Evolutionary conservation across 2,329 filamentous ascomycete species (phyloP), one percentile per base, ranked within the genome.

Genomic region (Phoma sp.): DNA sequence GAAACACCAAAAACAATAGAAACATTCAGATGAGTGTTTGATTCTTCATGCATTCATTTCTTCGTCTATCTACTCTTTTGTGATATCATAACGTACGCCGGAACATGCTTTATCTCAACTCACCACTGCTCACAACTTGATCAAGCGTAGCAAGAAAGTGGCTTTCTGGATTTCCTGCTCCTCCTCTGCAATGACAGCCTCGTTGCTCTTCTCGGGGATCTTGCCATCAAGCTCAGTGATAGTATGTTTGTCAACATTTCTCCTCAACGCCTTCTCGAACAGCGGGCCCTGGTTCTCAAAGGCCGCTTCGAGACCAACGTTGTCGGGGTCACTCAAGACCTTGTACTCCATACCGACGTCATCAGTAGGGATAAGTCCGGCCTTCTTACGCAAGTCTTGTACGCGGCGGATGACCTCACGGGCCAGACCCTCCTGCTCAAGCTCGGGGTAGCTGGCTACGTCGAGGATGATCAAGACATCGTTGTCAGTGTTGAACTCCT

Each of bases 281-380:
- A 83, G 79, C 39, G 80, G 75, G 22, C 83, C 77, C 69, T 96
- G 90, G 33, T 83, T 83, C 60, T 84, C 80, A 69, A 96, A 91
- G 2, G 87, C 87, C 49, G 83, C 80, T 52, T 83, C 85, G 23
- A 96, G 75, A 4, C 90, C 91, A 55, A 93, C 82, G 39, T 85
- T 83, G 2, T 95, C 89, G 0, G 90, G 89, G 69, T 96, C 92
- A 7, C 85, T 83, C 43, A 96, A 78, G 4, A 98, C 86, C 53
- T 82, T 83, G 78, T 96, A 98, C 75, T 96, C 90, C 90, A 99
- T 96, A 78, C 89, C 90, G 59, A 99, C 88, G 70, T 98, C 95
- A 70, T 99, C 95, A 0, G 93, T 98, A 1, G 92, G 87, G 60
- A 93, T 86, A 47, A 99, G 81, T 0, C 91, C 91, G 7, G 93